Percentiles rank a stretch among this genome's conserved stretches.
These are phyloP conservation scores for Ustilago bromivora DNA, from an alignment of 1,284 basidiomycete genomes.

Conservation along the genomic window DNA sequence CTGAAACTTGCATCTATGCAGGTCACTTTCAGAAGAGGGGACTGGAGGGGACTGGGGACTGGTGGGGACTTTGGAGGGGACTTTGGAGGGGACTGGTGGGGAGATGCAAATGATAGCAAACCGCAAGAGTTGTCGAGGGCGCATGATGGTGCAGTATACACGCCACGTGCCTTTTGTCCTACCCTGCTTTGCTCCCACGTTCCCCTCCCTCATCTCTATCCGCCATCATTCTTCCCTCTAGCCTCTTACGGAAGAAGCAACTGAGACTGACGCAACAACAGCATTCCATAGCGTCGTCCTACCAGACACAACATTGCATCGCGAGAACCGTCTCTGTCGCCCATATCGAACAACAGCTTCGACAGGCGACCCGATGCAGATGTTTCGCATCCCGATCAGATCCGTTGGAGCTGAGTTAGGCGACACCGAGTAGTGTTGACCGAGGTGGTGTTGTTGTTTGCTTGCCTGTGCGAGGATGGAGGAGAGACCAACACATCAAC, in stretches of 20 bases:
- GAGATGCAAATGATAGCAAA: neutral
- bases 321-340: neutral
- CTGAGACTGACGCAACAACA: neutral
- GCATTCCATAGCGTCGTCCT: constrained; percentile 14
- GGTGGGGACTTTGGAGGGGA: neutral
- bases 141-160: constrained; percentile 6
- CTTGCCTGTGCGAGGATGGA: neutral
- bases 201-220: neutral
- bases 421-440: neutral
- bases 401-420: neutral
- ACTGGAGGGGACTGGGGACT: too few relatives aligned
- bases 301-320: neutral
- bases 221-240: neutral
- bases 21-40: neutral
- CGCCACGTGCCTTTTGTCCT: constrained; percentile 8
- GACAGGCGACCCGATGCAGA: too few relatives aligned
- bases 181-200: neutral
- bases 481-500: constrained; percentile 14
- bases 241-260: neutral
- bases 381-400: neutral
- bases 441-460: neutral
- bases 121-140: neutral
- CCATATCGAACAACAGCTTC: neutral
- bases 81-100: too few relatives aligned
- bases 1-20: constrained; percentile 1